A percentile compares a stretch with the other conserved stretches of the same genome.
phyloP scores from a whole-genome alignment of 1,284 basidiomycete species.

The Prillingera fragicola region DNA sequence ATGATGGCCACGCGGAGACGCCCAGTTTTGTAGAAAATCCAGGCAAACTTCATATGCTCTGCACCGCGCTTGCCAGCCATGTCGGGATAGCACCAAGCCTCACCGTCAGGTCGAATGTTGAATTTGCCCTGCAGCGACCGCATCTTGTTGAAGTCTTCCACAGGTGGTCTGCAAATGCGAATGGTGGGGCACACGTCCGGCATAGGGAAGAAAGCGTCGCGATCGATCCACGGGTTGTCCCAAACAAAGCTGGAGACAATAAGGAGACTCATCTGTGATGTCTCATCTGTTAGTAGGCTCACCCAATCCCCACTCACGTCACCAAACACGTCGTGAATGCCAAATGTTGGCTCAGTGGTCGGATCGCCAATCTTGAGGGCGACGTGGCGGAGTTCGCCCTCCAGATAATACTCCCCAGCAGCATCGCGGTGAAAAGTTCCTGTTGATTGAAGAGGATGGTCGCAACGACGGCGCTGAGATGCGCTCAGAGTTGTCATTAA shows the following conservation, averaged over 20 bases:
- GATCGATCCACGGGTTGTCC: constrained; percentile 35
- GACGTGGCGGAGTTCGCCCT: constrained; percentile 40
- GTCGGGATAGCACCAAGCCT: constrained; percentile 32
- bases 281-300: constrained; percentile 14
- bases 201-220: constrained; percentile 23
- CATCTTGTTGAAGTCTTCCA: background rate
- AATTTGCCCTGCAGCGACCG: constrained; percentile 29
- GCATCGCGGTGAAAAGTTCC: constrained; percentile 34
- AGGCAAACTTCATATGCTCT: constrained; percentile 44
- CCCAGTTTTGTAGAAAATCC: constrained; percentile 48
- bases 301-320: constrained; percentile 23
- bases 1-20: constrained; percentile 41
- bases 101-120: constrained; percentile 24
- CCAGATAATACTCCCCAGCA: constrained; percentile 40
- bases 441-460: constrained; percentile 32
- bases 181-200: constrained; percentile 32
- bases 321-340: constrained; percentile 27
- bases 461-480: background rate
- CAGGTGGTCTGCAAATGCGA: constrained; percentile 19
- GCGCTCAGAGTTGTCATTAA: background rate
- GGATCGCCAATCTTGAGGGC: constrained; percentile 23
- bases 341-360: constrained; percentile 24
- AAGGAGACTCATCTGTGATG: constrained; percentile 33
- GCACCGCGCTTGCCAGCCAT: constrained; percentile 31
- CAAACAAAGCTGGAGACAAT: constrained; percentile 36